Evolutionary conservation across 352 stramenopile species (phyloP).

Genomic region (Nothophytophthora sp.): DNA sequence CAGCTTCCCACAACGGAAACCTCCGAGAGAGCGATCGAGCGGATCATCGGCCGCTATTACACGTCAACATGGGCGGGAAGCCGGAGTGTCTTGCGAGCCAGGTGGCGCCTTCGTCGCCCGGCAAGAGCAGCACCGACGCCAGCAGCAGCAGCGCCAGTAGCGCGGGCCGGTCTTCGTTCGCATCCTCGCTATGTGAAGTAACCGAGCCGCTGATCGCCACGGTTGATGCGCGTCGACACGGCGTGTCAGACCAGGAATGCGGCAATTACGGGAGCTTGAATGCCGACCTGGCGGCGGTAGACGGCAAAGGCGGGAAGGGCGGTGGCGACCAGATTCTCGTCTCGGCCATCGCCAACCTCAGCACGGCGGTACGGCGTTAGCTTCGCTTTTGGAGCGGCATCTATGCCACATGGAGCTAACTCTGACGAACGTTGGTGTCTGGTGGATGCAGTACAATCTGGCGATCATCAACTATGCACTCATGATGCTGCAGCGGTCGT

Average conservation of each 20-base stretch:
- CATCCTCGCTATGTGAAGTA: constrained; percentile 8
- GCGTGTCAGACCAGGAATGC: background rate
- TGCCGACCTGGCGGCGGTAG: constrained; percentile 2
- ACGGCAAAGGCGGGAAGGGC: constrained; percentile 2
- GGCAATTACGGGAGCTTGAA: constrained; percentile 23
- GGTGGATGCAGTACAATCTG: constrained; percentile 74
- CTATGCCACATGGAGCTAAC: background rate
- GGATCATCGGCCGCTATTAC: too few relatives aligned
- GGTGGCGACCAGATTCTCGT: constrained; percentile 55
- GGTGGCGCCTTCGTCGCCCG: constrained; percentile 12
- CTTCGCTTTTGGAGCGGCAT: background rate
- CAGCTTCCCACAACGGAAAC: too few relatives aligned
- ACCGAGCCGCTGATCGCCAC: constrained; percentile 13
- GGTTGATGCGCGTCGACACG: constrained; percentile 15
- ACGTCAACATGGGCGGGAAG: constrained; percentile 6
- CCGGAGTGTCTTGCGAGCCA: constrained; percentile 10
- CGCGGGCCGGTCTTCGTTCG: background rate
- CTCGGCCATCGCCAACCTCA: constrained; percentile 82
- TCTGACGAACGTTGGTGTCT: constrained; percentile 1
- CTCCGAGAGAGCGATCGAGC: too few relatives aligned
- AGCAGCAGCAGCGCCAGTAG: constrained; percentile 1
- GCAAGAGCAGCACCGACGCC: constrained; percentile 7
- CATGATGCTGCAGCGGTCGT: constrained; percentile 57
- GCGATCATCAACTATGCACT: constrained; percentile 74
- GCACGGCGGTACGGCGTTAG: constrained; percentile 53